Percentiles rank a stretch among this genome's conserved stretches.
phyloP scores from a whole-genome alignment of 345 rosid species.

The Psidium guajava region DNA sequence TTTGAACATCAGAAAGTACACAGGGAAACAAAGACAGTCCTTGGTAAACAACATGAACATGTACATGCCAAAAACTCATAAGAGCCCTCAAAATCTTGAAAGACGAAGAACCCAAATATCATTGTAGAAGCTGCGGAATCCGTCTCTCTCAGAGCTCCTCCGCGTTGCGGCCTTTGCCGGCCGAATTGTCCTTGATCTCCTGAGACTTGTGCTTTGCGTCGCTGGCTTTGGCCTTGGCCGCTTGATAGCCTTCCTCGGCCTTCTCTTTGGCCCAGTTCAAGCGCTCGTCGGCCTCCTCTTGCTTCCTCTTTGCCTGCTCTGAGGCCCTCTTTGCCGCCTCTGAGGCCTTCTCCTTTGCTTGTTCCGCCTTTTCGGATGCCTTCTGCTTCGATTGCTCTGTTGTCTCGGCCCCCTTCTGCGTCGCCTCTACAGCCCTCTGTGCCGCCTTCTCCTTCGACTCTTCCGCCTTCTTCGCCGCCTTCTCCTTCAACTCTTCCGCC shows the following conservation, averaged over 20 bases:
- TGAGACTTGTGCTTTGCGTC: constrained; percentile 9
- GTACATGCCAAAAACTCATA: neutral
- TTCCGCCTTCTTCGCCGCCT: constrained; percentile 1
- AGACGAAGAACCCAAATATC: neutral
- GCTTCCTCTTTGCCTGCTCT: constrained; percentile 2
- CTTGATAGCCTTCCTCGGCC: constrained; percentile 16
- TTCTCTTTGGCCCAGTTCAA: constrained; percentile 23
- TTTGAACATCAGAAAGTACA: neutral
- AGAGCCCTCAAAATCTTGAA: neutral
- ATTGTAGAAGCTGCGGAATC: neutral
- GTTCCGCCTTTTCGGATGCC: neutral
- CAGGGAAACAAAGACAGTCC: neutral
- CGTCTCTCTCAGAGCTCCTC: constrained; percentile 12
- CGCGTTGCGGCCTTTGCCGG: neutral
- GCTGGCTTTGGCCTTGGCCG: constrained; percentile 13
- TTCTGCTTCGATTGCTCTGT: neutral
- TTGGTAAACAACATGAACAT: neutral
- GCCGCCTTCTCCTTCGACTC: neutral
- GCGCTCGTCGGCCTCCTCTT: constrained; percentile 7
- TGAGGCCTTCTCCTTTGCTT: constrained; percentile 8
- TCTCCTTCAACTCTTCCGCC: neutral
- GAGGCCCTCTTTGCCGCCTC: constrained; percentile 1
- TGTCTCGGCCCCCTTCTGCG: neutral
- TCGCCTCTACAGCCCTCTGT: neutral
- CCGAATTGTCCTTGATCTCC: constrained; percentile 1